phyloP scores from a whole-genome alignment of 495 filamentous ascomycete species.

The Thozetella sp. region DNA sequence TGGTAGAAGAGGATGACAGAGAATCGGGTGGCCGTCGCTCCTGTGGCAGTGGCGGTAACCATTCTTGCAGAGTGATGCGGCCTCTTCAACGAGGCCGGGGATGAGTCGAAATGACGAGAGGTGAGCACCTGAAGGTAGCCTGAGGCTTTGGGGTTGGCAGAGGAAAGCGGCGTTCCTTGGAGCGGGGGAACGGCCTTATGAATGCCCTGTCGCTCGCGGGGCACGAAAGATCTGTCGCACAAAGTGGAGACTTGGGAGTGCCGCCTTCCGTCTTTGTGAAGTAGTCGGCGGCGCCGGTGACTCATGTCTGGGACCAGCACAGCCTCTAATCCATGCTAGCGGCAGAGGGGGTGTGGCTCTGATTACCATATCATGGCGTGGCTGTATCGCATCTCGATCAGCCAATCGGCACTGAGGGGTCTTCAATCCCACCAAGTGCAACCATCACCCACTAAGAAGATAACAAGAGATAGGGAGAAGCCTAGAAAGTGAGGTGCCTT shows the following conservation, averaged over 20 bases:
- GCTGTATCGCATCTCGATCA: too few relatives aligned
- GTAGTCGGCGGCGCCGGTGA: too few relatives aligned
- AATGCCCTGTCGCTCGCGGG: background rate
- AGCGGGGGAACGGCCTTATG: constrained; percentile 1
- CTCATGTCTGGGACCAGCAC: too few relatives aligned
- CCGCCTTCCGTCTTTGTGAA: background rate
- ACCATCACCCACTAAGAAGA: too few relatives aligned
- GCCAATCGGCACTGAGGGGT: too few relatives aligned
- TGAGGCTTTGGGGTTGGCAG: background rate
- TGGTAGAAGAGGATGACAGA: constrained; percentile 7
- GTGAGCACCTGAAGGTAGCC: background rate
- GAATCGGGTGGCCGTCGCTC: constrained; percentile 11
- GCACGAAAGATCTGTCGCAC: too few relatives aligned
- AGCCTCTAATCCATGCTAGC: too few relatives aligned
- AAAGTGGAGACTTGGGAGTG: background rate
- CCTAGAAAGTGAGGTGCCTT: too few relatives aligned
- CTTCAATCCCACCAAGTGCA: too few relatives aligned
- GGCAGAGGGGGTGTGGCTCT: too few relatives aligned
- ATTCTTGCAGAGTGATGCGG: constrained; percentile 25
- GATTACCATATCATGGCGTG: too few relatives aligned
- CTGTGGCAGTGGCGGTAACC: constrained; percentile 18
- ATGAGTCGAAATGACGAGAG: background rate
- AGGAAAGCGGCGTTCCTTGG: background rate
- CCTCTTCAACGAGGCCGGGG: constrained; percentile 20
- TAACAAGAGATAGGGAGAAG: too few relatives aligned